These are phyloP conservation scores for Euclidium syriacum DNA, from an alignment of 345 rosid species.

Conservation along the genomic window DNA sequence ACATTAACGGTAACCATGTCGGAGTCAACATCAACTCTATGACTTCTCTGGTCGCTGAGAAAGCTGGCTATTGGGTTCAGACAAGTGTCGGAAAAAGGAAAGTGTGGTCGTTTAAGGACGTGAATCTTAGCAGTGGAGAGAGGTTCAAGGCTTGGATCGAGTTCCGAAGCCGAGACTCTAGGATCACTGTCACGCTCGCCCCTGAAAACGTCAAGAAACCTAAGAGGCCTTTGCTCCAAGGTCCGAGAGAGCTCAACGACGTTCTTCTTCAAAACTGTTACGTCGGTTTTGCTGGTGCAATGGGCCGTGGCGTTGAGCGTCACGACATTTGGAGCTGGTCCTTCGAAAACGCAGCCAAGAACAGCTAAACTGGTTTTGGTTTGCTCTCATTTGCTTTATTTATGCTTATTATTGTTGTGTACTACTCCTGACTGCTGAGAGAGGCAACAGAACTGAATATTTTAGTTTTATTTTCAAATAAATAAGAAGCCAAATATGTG, in stretches of 20 bases:
- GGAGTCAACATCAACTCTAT: slow-evolving; percentile 35
- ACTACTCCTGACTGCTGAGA: no score
- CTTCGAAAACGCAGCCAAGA: slow-evolving; percentile 17
- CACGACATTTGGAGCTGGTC: slow-evolving; percentile 34
- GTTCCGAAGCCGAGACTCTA: slow-evolving; percentile 18
- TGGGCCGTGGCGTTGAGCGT: slow-evolving; percentile 32
- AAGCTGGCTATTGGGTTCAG: slow-evolving; percentile 34
- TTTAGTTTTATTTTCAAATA: not conserved
- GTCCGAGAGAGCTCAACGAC: slow-evolving; percentile 18
- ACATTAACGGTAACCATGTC: slow-evolving; percentile 38
- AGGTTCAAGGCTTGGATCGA: slow-evolving; percentile 32
- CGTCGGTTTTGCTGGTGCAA: slow-evolving; percentile 28
- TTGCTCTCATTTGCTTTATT: not conserved
- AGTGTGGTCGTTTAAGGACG: slow-evolving; percentile 26
- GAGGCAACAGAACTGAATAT: not conserved
- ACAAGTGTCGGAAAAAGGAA: slow-evolving; percentile 20
- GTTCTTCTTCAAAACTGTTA: slow-evolving; percentile 28
- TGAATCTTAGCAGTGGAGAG: slow-evolving; percentile 28
- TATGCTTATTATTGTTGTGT: not conserved
- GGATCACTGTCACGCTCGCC: slow-evolving; percentile 21
- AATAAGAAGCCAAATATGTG: slow-evolving; percentile 20
- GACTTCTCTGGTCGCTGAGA: slow-evolving; percentile 14
- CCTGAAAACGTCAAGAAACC: slow-evolving; percentile 27
- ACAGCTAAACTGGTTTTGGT: not conserved
- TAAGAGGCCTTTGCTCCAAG: slow-evolving; percentile 27